Conservation (phyloP, 176 grass and related monocot genomes). For the Oryza glumipatula region DNA sequence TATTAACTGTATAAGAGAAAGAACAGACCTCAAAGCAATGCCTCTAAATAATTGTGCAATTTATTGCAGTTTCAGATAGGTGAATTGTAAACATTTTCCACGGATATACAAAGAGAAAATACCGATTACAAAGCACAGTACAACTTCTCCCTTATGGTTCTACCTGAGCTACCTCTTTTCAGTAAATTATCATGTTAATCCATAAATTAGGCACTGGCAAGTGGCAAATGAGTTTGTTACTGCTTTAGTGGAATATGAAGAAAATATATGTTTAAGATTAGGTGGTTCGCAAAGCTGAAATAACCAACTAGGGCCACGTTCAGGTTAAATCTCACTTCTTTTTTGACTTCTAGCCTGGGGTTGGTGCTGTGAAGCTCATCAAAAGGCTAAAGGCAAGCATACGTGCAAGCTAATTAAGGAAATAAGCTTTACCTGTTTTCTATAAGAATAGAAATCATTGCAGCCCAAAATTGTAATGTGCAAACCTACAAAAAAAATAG, state of each 20-base stretch:
- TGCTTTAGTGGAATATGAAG: constrained; percentile 2
- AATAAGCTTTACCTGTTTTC: constrained; percentile 72
- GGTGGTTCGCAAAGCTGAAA: constrained; percentile 6
- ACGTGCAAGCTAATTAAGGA: constrained; percentile 14
- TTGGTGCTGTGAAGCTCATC: not conserved
- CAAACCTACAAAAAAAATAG: constrained; percentile 57
- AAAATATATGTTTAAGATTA: constrained; percentile 27
- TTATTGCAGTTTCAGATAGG: not conserved
- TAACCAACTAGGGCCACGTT: constrained; percentile 27
- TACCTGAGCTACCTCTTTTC: not conserved
- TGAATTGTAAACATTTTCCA: not conserved
- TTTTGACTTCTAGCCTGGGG: not conserved
- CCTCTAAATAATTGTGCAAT: not conserved
- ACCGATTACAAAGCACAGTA: not conserved
- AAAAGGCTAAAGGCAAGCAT: constrained; percentile 9
- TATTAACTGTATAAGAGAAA: not conserved
- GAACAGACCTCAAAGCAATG: not conserved
- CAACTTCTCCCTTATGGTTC: not conserved
- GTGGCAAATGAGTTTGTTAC: not conserved
- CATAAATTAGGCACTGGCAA: not conserved
- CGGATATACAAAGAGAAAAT: not conserved
- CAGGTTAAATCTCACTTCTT: constrained; percentile 25
- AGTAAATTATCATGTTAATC: not conserved
- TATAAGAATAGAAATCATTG: constrained; percentile 98
- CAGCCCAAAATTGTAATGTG: constrained; percentile 80